Base-by-base conservation (phyloP, 1,284 basidiomycete genomes). In the Mrakiaceae sp. region DNA sequence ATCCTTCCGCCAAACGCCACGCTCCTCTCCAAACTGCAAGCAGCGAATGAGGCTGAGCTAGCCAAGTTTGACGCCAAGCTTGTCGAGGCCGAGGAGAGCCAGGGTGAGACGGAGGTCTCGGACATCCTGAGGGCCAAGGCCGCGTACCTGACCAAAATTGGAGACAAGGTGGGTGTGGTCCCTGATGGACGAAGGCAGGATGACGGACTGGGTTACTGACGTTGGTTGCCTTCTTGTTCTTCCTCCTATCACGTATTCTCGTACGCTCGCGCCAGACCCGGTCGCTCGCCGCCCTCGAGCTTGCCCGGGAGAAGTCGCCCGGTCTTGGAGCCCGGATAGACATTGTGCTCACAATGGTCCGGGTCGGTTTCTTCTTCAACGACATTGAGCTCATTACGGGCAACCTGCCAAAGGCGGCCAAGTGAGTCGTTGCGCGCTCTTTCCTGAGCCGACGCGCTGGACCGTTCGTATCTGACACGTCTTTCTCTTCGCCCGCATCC, bases 291-390 rank as follows among this genome's bases (percentile, higher is more conserved):
- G 92, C 94, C 0, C 86, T 94, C 72, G 85, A 88, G 67, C 80
- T 87, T 1, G 94, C 95, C 0, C 77, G 96, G 10, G 87, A 90
- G 76, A 97, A 98, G 78, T 95, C 90, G 0, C 87, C 93, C 1
- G 95, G 94, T 0, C 79, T 97, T 1, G 95, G 96, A 9, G 89
- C 90, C 4, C 82, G 90, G 70, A 96, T 98, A 74, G 95, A 98
- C 75, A 86, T 98, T 60, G 86, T 88, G 0, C 82, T 98, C 46
- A 86, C 91, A 0, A 85, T 95, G 69, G 86, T 92, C 64, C 82
- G 95, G 52, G 86, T 98, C 66, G 94, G 91, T 0, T 83, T 98
- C 74, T 98, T 98, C 81, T 93, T 88, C 75, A 82, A 83, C 42
- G 90, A 98, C 72, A 83, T 87, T 55, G 78, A 83, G 9, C 79